Evolutionary conservation across 768 basidiomycete genomes (phyloP), one percentile per base, ranked within the genome.

Genomic region (Leccinellum albellum): DNA sequence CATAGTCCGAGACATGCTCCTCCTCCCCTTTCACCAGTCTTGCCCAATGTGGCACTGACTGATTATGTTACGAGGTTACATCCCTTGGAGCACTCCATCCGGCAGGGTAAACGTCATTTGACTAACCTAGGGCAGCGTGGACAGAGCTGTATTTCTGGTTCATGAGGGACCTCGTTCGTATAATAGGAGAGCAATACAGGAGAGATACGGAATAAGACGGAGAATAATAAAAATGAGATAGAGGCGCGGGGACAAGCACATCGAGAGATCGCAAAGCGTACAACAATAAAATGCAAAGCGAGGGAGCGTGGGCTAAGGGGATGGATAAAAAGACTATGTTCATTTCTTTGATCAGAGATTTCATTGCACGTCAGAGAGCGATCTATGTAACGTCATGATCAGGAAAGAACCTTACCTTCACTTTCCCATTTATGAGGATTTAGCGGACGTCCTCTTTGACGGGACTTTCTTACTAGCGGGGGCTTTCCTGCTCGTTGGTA

Each of bases 191-290:
- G 68, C 60, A 70, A 58, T 70, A 71, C 69, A 71, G 29, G 55
- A 58, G 28, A 61, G 58, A 65, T 62, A 67, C 65, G 59, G 54
- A 66, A 67, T 69, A 70, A 62, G 40, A 64, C 62, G 54, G 60
- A 58, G 20, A 60, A 61, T 61, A 64, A 70, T 67, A 61, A 65
- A 53, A 37, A 61, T 17, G 42, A 46, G 59, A 48, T 54, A 48
- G 23, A 51, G 47, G 31, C n/a, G 54, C 55, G 65, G 24, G 58
- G 55, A 56, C 52, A 31, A 63, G 65, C 65, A 70, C 65, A 63
- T 59, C 69, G 67, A 66, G 66, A 61, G 63, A 63, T 70, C 65
- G 62, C 69, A 53, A 3, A 51, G 54, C 52, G 55, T 71, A 74
- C 62, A 63, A 62, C 69, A 68, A 28, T 59, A 31, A 54, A 46